Evolutionary conservation across 2,329 filamentous ascomycete genomes (phyloP).

Genomic region (Microcyclosporella mali): DNA sequence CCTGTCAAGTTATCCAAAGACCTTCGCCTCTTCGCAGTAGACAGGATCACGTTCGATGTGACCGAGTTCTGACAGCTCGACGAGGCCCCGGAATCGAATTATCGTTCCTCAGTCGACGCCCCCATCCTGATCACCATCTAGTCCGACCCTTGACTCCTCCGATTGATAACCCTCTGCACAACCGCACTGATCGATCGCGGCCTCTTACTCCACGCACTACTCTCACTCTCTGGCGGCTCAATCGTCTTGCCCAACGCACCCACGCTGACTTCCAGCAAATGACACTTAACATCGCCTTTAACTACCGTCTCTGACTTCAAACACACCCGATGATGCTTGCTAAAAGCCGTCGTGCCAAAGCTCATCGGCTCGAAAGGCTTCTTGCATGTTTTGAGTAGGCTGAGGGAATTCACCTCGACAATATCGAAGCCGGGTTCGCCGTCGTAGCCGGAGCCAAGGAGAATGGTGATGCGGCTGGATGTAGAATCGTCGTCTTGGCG

Average conservation of each 20-base stretch:
- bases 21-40: too few species aligned
- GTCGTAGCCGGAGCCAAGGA: conserved; percentile 2
- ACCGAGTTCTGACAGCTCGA: too few species aligned
- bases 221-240: not conserved
- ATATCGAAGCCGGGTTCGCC: conserved; percentile 7
- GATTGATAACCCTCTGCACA: conserved; percentile 7
- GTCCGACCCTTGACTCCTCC: conserved; percentile 1
- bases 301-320: conserved; percentile 3
- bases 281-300: conserved; percentile 2
- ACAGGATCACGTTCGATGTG: too few species aligned
- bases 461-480: conserved; percentile 1
- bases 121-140: not conserved
- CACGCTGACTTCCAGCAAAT: conserved; percentile 2
- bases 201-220: not conserved
- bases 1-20: too few species aligned
- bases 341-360: conserved; percentile 7
- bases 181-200: conserved; percentile 5
- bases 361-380: conserved; percentile 5
- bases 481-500: not conserved
- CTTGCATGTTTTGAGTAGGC: conserved; percentile 1
- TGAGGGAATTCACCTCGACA: conserved; percentile 3
- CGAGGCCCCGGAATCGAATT: too few species aligned
- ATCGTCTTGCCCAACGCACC: conserved; percentile 2
- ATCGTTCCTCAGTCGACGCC: too few species aligned
- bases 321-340: conserved; percentile 6